Conservation (phyloP, 768 basidiomycete species). For the Mycena floridula region DNA sequence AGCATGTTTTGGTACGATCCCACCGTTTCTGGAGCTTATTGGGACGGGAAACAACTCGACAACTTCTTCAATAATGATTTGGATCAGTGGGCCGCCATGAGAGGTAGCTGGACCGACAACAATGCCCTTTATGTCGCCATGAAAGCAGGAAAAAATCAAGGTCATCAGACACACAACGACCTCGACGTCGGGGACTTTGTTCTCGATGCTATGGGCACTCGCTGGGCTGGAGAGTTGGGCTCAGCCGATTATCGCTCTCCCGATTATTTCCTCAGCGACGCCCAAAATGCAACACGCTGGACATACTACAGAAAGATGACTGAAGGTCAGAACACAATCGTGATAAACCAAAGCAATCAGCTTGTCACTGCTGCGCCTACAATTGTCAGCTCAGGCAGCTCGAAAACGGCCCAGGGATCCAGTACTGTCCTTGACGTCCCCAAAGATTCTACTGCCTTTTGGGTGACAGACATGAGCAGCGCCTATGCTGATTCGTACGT, state of each 20-base stretch:
- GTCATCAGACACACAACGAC: slow-evolving; percentile 93
- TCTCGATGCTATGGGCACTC: slow-evolving; percentile 85
- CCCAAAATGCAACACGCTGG: slow-evolving; percentile 72
- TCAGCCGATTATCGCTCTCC: slow-evolving; percentile 72
- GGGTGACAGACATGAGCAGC: slow-evolving; percentile 64
- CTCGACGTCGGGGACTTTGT: slow-evolving; percentile 95
- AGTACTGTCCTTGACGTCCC: slow-evolving; percentile 71
- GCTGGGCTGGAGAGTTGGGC: slow-evolving; percentile 94
- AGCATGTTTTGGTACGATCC: slow-evolving; percentile 94
- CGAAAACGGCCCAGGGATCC: slow-evolving; percentile 66
- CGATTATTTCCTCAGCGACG: slow-evolving; percentile 73
- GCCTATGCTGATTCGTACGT: slow-evolving; percentile 76
- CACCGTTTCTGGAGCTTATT: slow-evolving; percentile 78
- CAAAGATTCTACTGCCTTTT: slow-evolving; percentile 70
- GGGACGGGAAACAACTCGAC: slow-evolving; percentile 82
- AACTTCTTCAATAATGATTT: slow-evolving; percentile 64
- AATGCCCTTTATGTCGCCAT: slow-evolving; percentile 80
- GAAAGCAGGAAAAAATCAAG: slow-evolving; percentile 75
- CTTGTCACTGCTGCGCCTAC: slow-evolving; percentile 64
- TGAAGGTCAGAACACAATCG: slow-evolving; percentile 93
- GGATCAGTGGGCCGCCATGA: slow-evolving; percentile 88
- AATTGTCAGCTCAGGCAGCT: slow-evolving; percentile 38
- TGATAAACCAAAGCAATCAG: slow-evolving; percentile 76
- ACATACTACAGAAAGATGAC: slow-evolving; percentile 94
- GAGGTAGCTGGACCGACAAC: slow-evolving; percentile 87